Evolutionary conservation across 2,329 filamentous ascomycete species (phyloP).

Genomic region (Exophiala alcalophila): DNA sequence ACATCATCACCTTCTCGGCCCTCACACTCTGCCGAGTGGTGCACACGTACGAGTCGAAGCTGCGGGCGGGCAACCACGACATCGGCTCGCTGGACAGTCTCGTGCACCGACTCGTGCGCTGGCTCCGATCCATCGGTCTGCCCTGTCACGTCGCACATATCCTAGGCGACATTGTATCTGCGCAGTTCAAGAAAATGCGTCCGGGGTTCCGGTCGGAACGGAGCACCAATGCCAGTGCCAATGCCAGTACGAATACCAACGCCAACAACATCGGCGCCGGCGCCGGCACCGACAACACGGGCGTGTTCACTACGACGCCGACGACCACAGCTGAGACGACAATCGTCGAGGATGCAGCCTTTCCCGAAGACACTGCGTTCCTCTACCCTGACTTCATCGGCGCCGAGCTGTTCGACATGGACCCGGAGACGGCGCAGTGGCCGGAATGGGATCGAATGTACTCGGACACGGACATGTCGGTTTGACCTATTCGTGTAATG

Average conservation of each 20-base stretch:
- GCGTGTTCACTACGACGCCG: too few relatives aligned
- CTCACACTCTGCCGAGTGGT: slow-evolving; percentile 41
- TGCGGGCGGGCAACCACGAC: slow-evolving; percentile 33
- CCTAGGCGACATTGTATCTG: slow-evolving; percentile 40
- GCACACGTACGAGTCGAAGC: slow-evolving; percentile 38
- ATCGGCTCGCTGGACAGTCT: slow-evolving; percentile 37
- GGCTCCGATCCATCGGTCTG: slow-evolving; percentile 43
- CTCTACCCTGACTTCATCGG: neutral
- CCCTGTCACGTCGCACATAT: slow-evolving; percentile 44
- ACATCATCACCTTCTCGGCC: slow-evolving; percentile 48
- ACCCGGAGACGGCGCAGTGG: neutral
- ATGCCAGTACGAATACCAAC: too few relatives aligned
- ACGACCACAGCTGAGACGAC: too few relatives aligned
- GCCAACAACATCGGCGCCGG: too few relatives aligned
- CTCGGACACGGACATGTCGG: neutral
- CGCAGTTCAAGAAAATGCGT: slow-evolving; percentile 38
- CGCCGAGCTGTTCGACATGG: neutral
- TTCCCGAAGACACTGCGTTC: neutral
- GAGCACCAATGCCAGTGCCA: too few relatives aligned
- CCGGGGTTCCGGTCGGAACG: too few relatives aligned
- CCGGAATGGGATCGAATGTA: slow-evolving; percentile 2
- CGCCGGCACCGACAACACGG: too few relatives aligned
- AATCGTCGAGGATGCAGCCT: too few relatives aligned
- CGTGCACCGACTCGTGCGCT: slow-evolving; percentile 38
- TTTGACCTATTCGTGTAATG: too few relatives aligned